Conservation (phyloP, 2,329 filamentous ascomycete genomes). For the Colletotrichum cereale region DNA sequence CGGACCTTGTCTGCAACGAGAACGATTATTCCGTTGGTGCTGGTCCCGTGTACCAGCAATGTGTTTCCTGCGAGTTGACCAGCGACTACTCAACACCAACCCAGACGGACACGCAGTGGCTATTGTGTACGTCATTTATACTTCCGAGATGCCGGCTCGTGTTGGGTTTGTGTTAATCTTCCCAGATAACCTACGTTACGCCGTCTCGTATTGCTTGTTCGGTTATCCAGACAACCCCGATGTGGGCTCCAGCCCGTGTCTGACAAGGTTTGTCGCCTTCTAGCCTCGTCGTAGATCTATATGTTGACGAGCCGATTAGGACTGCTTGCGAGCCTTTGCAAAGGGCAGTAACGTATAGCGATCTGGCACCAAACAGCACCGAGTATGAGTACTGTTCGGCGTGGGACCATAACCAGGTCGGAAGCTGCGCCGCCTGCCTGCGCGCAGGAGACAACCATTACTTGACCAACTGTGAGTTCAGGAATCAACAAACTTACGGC, state of each 20-base stretch:
- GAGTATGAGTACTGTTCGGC: constrained; percentile 67
- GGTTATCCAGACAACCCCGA: constrained; percentile 59
- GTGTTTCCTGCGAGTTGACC: constrained; percentile 63
- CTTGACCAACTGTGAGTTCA: constrained; percentile 65
- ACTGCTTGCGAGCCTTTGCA: constrained; percentile 65
- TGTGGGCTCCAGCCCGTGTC: constrained; percentile 59
- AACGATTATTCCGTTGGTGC: constrained; percentile 52
- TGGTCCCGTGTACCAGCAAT: constrained; percentile 65
- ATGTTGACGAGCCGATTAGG: constrained; percentile 48
- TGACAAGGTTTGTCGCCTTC: constrained; percentile 60
- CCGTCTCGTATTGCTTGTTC: constrained; percentile 68
- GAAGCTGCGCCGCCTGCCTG: constrained; percentile 64
- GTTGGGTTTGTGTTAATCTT: neutral
- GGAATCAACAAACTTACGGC: neutral
- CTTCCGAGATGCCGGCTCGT: neutral
- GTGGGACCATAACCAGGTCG: constrained; percentile 57
- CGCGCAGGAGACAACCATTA: constrained; percentile 52
- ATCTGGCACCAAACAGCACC: constrained; percentile 59
- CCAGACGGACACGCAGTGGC: constrained; percentile 65
- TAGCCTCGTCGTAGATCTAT: neutral
- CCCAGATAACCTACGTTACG: constrained; percentile 70
- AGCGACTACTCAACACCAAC: constrained; percentile 61
- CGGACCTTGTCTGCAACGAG: constrained; percentile 64
- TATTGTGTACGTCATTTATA: constrained; percentile 64
- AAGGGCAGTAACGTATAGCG: constrained; percentile 61